These are phyloP conservation scores for Tricladium varicosporioides DNA, from an alignment of 2,329 filamentous ascomycete genomes.

Conservation along the genomic window DNA sequence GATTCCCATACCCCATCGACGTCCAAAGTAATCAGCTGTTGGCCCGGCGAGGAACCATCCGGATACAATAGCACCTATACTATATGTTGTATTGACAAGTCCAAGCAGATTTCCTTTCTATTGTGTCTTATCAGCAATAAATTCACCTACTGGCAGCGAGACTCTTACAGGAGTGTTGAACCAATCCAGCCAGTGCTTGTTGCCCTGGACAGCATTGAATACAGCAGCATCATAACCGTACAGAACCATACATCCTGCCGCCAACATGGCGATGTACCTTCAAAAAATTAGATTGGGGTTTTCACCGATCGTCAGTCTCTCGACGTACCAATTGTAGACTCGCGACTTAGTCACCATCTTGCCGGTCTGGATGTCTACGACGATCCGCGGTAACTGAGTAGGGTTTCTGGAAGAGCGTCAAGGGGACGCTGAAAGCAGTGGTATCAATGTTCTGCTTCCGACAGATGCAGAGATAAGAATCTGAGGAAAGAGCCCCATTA, in stretches of 20 bases:
- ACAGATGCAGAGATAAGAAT: neutral
- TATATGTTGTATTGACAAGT: slow-evolving; percentile 67
- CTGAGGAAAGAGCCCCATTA: neutral
- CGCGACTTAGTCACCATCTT: slow-evolving; percentile 10
- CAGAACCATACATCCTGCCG: slow-evolving; percentile 48
- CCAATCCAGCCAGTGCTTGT: slow-evolving; percentile 62
- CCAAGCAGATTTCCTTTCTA: slow-evolving; percentile 44
- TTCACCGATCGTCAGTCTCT: too few relatives aligned
- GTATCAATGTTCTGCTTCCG: neutral
- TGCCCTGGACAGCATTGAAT: slow-evolving; percentile 70
- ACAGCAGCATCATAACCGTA: slow-evolving; percentile 74
- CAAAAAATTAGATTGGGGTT: too few relatives aligned
- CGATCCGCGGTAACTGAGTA: neutral
- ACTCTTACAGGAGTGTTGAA: slow-evolving; percentile 44
- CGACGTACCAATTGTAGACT: slow-evolving; percentile 13
- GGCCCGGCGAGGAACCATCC: slow-evolving; percentile 70
- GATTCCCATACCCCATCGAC: slow-evolving; percentile 59
- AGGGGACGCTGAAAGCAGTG: neutral
- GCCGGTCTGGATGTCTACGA: neutral
- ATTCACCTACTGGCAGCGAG: neutral
- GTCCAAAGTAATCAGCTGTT: slow-evolving; percentile 46
- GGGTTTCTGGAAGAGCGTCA: neutral
- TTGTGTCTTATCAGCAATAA: slow-evolving; percentile 28
- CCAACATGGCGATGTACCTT: slow-evolving; percentile 24
- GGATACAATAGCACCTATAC: slow-evolving; percentile 67